phyloP scores from a whole-genome alignment of 768 basidiomycete species.

The Melanogaster broomeanus region DNA sequence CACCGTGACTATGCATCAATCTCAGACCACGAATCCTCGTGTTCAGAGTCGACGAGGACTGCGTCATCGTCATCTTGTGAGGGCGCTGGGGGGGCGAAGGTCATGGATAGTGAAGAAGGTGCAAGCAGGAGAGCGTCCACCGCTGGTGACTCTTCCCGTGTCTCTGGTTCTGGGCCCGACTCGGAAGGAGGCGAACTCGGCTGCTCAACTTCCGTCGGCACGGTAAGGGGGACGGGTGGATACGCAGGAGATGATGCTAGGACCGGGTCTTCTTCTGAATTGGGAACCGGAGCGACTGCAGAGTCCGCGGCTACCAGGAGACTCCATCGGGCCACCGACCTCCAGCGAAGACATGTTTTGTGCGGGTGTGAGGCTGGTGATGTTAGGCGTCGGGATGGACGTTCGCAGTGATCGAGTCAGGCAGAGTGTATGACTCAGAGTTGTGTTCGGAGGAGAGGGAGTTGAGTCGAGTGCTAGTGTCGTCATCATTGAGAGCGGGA shows the following conservation, averaged over 20 bases:
- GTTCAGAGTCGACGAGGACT: slow-evolving; percentile 16
- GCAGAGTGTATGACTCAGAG: too few relatives aligned
- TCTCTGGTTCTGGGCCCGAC: not conserved
- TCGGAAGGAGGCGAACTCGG: not conserved
- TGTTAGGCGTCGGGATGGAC: too few relatives aligned
- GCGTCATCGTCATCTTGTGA: slow-evolving; percentile 6
- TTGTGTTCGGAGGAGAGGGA: too few relatives aligned
- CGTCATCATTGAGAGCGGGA: too few relatives aligned
- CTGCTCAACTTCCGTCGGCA: not conserved
- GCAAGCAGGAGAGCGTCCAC: slow-evolving; percentile 29
- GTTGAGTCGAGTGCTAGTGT: too few relatives aligned
- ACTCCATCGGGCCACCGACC: too few relatives aligned
- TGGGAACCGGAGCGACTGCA: too few relatives aligned
- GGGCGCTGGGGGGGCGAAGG: slow-evolving; percentile 4
- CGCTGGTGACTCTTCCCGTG: not conserved
- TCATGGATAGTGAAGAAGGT: slow-evolving; percentile 6
- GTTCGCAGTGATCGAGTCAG: too few relatives aligned
- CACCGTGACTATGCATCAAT: slow-evolving; percentile 37
- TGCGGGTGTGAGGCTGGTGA: too few relatives aligned
- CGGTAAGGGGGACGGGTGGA: not conserved
- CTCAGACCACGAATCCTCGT: slow-evolving; percentile 37
- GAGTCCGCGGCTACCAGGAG: too few relatives aligned
- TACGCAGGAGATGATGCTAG: not conserved
- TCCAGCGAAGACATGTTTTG: too few relatives aligned
- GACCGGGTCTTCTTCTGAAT: too few relatives aligned